These are phyloP conservation scores for Bruguiera gymnorhiza DNA, from an alignment of 345 rosid species.

Conservation along the genomic window DNA sequence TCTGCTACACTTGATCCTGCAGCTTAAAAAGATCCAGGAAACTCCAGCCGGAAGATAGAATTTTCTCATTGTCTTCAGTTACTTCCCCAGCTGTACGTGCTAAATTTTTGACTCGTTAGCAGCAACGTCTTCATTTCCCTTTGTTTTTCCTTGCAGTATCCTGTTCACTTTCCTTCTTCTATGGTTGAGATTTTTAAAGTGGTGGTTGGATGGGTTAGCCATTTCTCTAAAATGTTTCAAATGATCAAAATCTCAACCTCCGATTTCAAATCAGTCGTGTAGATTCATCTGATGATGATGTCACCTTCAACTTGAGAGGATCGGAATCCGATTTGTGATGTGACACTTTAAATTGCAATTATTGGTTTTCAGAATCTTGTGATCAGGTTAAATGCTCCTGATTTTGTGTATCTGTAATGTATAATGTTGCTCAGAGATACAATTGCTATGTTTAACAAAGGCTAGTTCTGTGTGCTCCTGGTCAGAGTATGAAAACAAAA, in stretches of 20 bases:
- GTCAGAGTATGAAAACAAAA: neutral
- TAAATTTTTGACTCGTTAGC: constrained; percentile 9
- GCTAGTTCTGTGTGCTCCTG: neutral
- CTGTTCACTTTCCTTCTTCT: neutral
- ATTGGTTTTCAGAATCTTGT: neutral
- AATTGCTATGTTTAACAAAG: neutral
- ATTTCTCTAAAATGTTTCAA: no score
- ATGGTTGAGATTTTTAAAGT: no score
- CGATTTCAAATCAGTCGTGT: no score
- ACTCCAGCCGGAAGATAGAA: constrained; percentile 27
- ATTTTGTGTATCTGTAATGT: neutral
- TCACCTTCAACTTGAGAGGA: no score
- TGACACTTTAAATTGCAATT: neutral
- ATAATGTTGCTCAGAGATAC: neutral
- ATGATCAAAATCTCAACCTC: no score
- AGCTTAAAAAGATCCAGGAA: constrained; percentile 30
- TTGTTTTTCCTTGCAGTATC: neutral
- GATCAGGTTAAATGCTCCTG: neutral
- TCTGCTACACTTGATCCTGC: constrained; percentile 13
- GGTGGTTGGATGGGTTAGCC: no score
- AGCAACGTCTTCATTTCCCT: neutral
- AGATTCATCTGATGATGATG: no score
- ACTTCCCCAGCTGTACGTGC: constrained; percentile 26
- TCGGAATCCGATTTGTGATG: neutral
- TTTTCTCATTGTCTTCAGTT: constrained; percentile 28